A percentile compares a stretch with the other conserved stretches of the same genome.
These are phyloP conservation scores for Puccinellia tenuiflora DNA, from an alignment of 176 grass and related monocot genomes.

Conservation along the genomic window DNA sequence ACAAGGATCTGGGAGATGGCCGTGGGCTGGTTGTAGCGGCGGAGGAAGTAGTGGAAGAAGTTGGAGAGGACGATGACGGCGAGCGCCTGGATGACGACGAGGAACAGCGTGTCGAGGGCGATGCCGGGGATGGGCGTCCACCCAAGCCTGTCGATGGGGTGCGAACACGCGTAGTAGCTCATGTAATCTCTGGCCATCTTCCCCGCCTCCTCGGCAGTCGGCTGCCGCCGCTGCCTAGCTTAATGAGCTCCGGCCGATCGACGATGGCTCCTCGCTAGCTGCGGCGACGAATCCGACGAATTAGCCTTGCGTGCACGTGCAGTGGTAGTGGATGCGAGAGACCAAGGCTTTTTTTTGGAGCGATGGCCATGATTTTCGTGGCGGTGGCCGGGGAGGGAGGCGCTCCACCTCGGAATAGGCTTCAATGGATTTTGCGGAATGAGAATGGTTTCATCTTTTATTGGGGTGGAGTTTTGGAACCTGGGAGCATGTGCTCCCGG, in stretches of 20 bases:
- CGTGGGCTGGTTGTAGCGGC: constrained; percentile 42
- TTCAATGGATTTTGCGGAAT: neutral
- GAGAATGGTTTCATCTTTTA: neutral
- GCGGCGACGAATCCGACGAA: neutral
- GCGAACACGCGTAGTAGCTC: neutral
- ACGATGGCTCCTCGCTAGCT: neutral
- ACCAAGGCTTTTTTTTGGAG: neutral
- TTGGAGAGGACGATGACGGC: constrained; percentile 30
- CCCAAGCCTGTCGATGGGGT: neutral
- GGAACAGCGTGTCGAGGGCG: constrained; percentile 43
- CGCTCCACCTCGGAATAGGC: neutral
- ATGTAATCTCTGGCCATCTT: neutral
- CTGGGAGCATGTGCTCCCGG: too few relatives aligned
- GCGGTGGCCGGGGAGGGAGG: neutral
- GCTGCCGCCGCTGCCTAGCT: neutral
- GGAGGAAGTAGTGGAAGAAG: constrained; percentile 41
- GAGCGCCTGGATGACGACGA: constrained; percentile 35
- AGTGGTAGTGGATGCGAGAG: neutral
- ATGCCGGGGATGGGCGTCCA: constrained; percentile 35
- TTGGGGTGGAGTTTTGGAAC: too few relatives aligned
- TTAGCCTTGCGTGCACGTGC: neutral
- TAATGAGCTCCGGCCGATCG: neutral
- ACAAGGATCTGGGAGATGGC: constrained; percentile 47
- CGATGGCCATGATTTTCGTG: constrained; percentile 27
- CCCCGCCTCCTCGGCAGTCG: neutral